Evolutionary conservation across 805 yeast genomes (phyloP), one percentile per base, ranked within the genome.

Genomic region (Yarrowia phangngaensis): DNA sequence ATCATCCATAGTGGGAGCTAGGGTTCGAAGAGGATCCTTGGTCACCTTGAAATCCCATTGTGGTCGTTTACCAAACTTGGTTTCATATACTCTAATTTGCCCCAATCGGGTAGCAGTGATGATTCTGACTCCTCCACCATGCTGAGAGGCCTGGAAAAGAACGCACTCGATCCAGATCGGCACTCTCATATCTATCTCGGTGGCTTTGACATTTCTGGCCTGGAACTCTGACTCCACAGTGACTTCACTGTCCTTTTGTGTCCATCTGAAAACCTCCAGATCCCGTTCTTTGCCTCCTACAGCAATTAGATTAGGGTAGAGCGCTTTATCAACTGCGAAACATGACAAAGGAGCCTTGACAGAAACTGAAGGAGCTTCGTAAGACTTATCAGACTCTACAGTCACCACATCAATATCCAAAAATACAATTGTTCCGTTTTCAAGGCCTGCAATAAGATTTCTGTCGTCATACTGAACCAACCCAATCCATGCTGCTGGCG

Each of bases 241-340:
- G n/a, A 59, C 63, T 4, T 56, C 50, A 1, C 61, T 61, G 41
- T 65, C 30, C 16, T 38, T 45, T 3, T 19, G 9, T 11, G 45
- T 19, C 45, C 45, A 38, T 20, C 11, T 16, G 36, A 57, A 67
- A 55, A 36, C 75, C 62, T 75, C 75, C 4, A 84, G 66, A 61
- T 85, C 89, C 52, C 79, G 79, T 57, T 88, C 94, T 59, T 85
- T 78, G 20, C 97, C 98, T 26, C 97, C 97, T 58, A 70, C 76
- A 1, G 92, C 95, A 64, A 84, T 78, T 2, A 79, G 62, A 17
- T 28, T 20, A 9, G 38, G 35, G 31, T 40, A 38, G 9, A 36
- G 47, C 12, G 30, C 31, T n/a, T 41, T 22, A 11, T 22, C 36
- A 35, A 47, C 6, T 2, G 35, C 32, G 8, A 56, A 29, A 16